phyloP scores from a whole-genome alignment of 495 filamentous ascomycete species.

The Tuber magnatum region DNA sequence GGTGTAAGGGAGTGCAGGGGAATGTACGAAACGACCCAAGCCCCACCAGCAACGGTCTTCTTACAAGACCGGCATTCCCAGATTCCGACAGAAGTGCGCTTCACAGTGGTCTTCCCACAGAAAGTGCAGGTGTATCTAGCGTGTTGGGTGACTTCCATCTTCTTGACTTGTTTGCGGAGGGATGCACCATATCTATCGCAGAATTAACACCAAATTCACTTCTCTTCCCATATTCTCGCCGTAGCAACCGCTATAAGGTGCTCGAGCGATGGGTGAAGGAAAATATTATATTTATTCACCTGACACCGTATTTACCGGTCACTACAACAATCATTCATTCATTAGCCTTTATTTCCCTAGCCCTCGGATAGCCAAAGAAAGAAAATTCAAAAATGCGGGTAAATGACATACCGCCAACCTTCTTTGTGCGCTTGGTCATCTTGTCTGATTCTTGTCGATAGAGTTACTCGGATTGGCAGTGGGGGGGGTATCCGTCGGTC shows the following conservation, averaged over 20 bases:
- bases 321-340: slow-evolving; percentile 41
- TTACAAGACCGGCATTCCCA: slow-evolving; percentile 91
- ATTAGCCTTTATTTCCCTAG: background rate
- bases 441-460: slow-evolving; percentile 47
- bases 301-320: slow-evolving; percentile 64
- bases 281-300: slow-evolving; percentile 50
- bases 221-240: slow-evolving; percentile 13
- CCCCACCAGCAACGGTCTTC: slow-evolving; percentile 92
- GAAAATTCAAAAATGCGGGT: background rate
- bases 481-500: slow-evolving; percentile 20
- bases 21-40: slow-evolving; percentile 93
- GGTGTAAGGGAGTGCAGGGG: background rate
- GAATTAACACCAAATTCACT: slow-evolving; percentile 13
- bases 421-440: slow-evolving; percentile 97
- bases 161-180: slow-evolving; percentile 99
- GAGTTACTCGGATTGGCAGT: slow-evolving; percentile 15
- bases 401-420: slow-evolving; percentile 69
- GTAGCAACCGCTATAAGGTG: background rate
- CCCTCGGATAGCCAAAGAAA: background rate
- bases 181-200: slow-evolving; percentile 86
- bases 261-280: slow-evolving; percentile 2
- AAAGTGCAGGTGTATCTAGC: slow-evolving; percentile 87
- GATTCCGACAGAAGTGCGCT: slow-evolving; percentile 87
- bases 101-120: slow-evolving; percentile 93
- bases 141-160: slow-evolving; percentile 98